phyloP scores from a whole-genome alignment of 352 stramenopile species.

The Phytophthora sp. region DNA sequence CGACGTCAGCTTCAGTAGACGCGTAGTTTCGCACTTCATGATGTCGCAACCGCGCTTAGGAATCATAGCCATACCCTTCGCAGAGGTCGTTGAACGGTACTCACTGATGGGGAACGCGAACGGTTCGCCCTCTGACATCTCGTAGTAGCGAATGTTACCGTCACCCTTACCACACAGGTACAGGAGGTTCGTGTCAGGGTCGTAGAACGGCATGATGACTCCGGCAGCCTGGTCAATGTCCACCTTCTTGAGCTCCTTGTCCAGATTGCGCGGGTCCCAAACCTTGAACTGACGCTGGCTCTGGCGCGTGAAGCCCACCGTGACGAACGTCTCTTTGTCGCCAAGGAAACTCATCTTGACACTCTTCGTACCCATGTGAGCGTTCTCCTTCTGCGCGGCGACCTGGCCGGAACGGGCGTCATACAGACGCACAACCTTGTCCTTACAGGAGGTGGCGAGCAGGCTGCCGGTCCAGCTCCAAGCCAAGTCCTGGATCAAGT shows the following conservation, averaged over 20 bases:
- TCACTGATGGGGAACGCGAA: conserved; percentile 93
- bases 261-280: conserved; percentile 88
- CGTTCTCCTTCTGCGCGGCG: conserved; percentile 81
- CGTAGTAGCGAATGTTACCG: conserved; percentile 99
- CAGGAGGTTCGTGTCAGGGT: conserved; percentile 97
- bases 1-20: conserved; percentile 95
- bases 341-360: conserved; percentile 98
- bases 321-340: conserved; percentile 96
- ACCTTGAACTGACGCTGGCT: conserved; percentile 94
- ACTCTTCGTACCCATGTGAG: conserved; percentile 98
- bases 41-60: conserved; percentile 99
- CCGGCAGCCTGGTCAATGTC: conserved; percentile 98
- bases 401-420: conserved; percentile 93
- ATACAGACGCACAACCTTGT: conserved; percentile 98
- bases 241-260: conserved; percentile 94
- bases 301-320: conserved; percentile 97
- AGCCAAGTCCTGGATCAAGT: conserved; percentile 97
- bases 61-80: conserved; percentile 98
- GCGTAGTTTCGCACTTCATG: conserved; percentile 97
- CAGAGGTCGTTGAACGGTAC: conserved; percentile 95
- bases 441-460: conserved; percentile 97
- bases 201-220: conserved; percentile 99
- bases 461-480: conserved; percentile 98
- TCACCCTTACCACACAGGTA: conserved; percentile 98
- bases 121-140: conserved; percentile 96